A percentile compares a stretch with the other conserved stretches of the same genome.
Conservation (phyloP, 441 rosid species). For the Arabidopsis hybrid region DNA sequence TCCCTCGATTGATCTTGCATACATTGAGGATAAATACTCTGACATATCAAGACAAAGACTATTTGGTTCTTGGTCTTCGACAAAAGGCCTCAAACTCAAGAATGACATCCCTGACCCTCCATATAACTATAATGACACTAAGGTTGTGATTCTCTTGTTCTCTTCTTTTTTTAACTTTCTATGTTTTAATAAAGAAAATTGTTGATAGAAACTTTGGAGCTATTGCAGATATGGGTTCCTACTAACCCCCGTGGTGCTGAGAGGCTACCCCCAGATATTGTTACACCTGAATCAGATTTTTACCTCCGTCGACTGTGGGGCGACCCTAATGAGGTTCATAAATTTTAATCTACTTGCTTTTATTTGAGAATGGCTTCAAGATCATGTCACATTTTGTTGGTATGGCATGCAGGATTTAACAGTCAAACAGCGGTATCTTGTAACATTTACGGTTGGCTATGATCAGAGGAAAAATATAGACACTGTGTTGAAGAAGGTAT, state of each 20-base stretch:
- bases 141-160: slow-evolving; percentile 48
- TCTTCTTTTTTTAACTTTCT: background rate
- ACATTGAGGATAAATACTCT: slow-evolving; percentile 78
- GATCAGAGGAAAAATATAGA: slow-evolving; percentile 74
- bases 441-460: slow-evolving; percentile 89
- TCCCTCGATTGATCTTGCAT: slow-evolving; percentile 85
- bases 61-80: slow-evolving; percentile 74
- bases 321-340: slow-evolving; percentile 76
- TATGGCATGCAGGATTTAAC: slow-evolving; percentile 69
- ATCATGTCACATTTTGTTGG: slow-evolving; percentile 27
- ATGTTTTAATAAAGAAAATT: background rate
- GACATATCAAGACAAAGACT: slow-evolving; percentile 76
- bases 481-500: slow-evolving; percentile 84
- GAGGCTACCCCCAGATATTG: slow-evolving; percentile 87
- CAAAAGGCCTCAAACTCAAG: slow-evolving; percentile 48
- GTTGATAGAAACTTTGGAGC: background rate
- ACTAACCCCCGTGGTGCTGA: slow-evolving; percentile 97
- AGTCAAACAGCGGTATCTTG: slow-evolving; percentile 71
- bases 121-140: slow-evolving; percentile 48
- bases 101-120: slow-evolving; percentile 41
- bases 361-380: slow-evolving; percentile 12
- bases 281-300: slow-evolving; percentile 80
- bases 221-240: slow-evolving; percentile 86
- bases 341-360: background rate
- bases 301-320: slow-evolving; percentile 91